Evolutionary conservation across 768 basidiomycete genomes (phyloP).

Genomic region (Mycena vulgaris): DNA sequence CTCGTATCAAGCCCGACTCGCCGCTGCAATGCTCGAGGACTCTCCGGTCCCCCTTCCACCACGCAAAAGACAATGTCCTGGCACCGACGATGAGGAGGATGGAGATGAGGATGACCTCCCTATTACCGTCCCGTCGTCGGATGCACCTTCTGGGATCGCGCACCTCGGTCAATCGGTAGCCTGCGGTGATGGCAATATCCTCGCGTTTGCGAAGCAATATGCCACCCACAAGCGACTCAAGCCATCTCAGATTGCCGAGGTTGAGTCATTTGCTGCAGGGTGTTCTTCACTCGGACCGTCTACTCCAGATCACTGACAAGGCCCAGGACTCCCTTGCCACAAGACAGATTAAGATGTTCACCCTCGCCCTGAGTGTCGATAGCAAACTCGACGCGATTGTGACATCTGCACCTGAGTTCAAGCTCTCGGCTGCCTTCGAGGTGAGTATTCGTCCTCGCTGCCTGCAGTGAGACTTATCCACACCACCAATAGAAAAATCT

Average conservation of each 20-base stretch:
- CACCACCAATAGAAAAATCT: background rate
- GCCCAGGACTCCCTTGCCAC: background rate
- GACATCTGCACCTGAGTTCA: background rate
- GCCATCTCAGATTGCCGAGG: slow-evolving; percentile 7
- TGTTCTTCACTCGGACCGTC: background rate
- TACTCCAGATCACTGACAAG: background rate
- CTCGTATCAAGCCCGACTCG: background rate
- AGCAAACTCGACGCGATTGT: background rate
- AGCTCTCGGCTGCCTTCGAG: background rate
- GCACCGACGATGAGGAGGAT: background rate
- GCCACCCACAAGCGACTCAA: slow-evolving; percentile 10
- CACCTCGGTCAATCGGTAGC: background rate
- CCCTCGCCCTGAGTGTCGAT: background rate
- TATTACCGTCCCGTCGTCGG: background rate
- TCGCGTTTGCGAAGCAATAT: slow-evolving; percentile 3
- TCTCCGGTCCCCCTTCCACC: background rate
- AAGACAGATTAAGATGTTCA: slow-evolving; percentile 3
- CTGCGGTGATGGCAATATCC: background rate
- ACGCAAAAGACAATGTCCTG: background rate
- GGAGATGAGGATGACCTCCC: background rate
- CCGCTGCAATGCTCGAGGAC: slow-evolving; percentile 1
- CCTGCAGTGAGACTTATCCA: background rate
- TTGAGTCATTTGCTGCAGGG: slow-evolving; percentile 1
- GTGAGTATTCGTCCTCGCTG: background rate
- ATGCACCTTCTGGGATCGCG: background rate